Evolutionary conservation across 495 filamentous ascomycete genomes (phyloP).

Genomic region (Aspergillus incahuasiensis): DNA sequence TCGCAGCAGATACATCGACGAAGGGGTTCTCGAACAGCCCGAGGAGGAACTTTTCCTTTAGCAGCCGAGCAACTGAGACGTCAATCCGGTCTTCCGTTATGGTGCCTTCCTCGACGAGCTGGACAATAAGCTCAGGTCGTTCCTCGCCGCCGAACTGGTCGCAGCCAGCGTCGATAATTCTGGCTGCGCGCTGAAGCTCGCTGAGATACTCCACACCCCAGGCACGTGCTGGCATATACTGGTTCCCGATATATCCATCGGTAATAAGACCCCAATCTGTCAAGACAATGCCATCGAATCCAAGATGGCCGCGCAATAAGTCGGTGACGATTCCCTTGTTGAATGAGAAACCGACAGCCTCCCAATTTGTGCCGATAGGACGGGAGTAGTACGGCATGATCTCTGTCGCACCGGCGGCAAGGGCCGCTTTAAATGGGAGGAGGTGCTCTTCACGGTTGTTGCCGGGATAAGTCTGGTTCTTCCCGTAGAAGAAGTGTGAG

Average conservation of each 20-base stretch:
- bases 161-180: constrained; percentile 30
- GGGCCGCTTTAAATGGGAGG: constrained; percentile 5
- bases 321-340: constrained; percentile 26
- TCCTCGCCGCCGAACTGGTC: constrained; percentile 37
- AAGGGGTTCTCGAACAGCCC: constrained; percentile 18
- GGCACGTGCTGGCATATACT: constrained; percentile 3
- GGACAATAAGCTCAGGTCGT: constrained; percentile 27
- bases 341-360: constrained; percentile 26
- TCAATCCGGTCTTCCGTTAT: constrained; percentile 11
- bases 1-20: constrained; percentile 29
- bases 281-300: constrained; percentile 31
- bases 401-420: constrained; percentile 27
- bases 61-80: constrained; percentile 7
- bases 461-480: constrained; percentile 32
- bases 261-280: constrained; percentile 33
- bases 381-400: constrained; percentile 32
- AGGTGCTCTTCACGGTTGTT: constrained; percentile 31
- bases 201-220: constrained; percentile 8
- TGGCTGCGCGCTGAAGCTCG: constrained; percentile 18
- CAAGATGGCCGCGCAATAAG: constrained; percentile 29
- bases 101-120: constrained; percentile 1
- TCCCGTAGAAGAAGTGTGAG: constrained; percentile 33
- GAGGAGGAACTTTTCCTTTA: constrained; percentile 15
- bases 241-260: background rate
- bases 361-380: constrained; percentile 12